Evolutionary conservation across 306 rosid genomes (phyloP).

Genomic region (Lathyrus sativus): DNA sequence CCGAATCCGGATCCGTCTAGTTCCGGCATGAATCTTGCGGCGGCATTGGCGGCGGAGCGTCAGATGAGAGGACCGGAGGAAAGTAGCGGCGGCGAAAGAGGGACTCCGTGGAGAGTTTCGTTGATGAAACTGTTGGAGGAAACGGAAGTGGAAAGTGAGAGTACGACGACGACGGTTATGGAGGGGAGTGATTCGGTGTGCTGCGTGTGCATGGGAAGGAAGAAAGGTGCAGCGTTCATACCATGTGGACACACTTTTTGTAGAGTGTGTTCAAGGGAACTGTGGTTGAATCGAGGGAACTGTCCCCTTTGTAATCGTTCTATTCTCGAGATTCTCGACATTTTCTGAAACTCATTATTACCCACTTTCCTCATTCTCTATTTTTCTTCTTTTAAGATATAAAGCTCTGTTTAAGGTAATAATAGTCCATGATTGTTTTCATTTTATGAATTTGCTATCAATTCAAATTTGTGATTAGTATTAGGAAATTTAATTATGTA

Average conservation of each 20-base stretch:
- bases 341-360: constrained; percentile 51
- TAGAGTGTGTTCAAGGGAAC: constrained; percentile 93
- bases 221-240: constrained; percentile 90
- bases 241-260: constrained; percentile 99
- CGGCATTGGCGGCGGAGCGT: constrained; percentile 90
- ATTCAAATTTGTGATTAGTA: not conserved
- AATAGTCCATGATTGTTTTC: not conserved
- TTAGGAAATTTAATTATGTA: too few relatives aligned
- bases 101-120: constrained; percentile 71
- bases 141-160: constrained; percentile 43
- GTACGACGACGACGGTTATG: not conserved
- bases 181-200: constrained; percentile 71
- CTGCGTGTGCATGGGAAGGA: constrained; percentile 95
- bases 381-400: not conserved
- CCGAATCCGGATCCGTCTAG: constrained; percentile 33
- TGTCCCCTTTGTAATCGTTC: constrained; percentile 98
- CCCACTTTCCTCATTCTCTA: not conserved
- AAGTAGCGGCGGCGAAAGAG: constrained; percentile 13
- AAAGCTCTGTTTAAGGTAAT: constrained; percentile 9
- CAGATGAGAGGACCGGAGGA: constrained; percentile 61
- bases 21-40: constrained; percentile 86
- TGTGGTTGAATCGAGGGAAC: constrained; percentile 86
- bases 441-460: constrained; percentile 4
- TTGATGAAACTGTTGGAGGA: constrained; percentile 79
- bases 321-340: constrained; percentile 86